Base-by-base conservation (phyloP, 129 eudicot genomes). In the Helianthus tuberosus region DNA sequence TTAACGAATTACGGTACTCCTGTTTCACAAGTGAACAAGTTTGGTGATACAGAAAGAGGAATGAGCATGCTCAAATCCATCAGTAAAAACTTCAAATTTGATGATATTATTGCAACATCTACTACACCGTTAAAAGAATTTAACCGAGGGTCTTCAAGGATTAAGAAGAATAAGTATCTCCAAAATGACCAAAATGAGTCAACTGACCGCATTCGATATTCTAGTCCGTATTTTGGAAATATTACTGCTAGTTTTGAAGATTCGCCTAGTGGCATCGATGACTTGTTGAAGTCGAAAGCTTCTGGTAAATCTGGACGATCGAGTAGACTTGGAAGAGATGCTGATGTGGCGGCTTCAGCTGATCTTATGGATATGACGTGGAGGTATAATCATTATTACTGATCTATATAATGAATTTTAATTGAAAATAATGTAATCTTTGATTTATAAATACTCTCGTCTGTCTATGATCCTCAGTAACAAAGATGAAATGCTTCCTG, bases 311-410 rank as follows among this genome's bases (percentile, higher is more conserved):
- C 55, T 63, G 66, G 43, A 16, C 70, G 65, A 38, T 43, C 82
- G 7, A 80, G 81, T 8, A 72, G 70, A 64, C 47, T 69, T 48
- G 84, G 75, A 64, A 36, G 82, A 76, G 79, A 36, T 41, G 49
- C 71, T 36, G 72, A 66, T 17, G 72, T 73, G 49, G 80, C 54
- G 39, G 70, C 59, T 53, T 53, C 59, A 53, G 59, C 59, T 53
- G 59, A 85, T 83, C 55, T 75, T 51, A 87, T 87, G 96, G 91
- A 87, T 59, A 66, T 83, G 15, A 74, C 89, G 62, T 85, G 86
- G 87, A 85, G 93, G 93, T 85, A 79, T 53, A 53, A 43, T 43
- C 47, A 35, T 23, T 60, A 16, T 51, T 51, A 3, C 16, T n/a
- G 3, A 16, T 47, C 60, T 20, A 29, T 32, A n/a, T 66, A 11